phyloP scores from a whole-genome alignment of 495 filamentous ascomycete species.

The Thozetella sp. region DNA sequence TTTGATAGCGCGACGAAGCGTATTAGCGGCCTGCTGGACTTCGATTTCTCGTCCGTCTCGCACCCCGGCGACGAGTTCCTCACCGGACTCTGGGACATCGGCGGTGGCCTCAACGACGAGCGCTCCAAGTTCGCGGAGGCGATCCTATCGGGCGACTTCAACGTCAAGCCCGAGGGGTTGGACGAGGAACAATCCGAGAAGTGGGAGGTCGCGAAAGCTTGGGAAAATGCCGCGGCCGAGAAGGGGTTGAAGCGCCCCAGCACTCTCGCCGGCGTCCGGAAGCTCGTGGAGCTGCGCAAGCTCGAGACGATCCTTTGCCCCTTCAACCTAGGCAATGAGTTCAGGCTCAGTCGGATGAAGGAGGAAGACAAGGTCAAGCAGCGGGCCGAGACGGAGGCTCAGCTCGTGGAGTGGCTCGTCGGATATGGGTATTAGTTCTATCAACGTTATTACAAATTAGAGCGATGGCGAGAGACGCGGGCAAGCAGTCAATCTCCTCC shows the following conservation, averaged over 20 bases:
- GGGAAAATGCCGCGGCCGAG: not conserved
- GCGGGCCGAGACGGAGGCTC: not conserved
- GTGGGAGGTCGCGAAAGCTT: not conserved
- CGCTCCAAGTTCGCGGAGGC: not conserved
- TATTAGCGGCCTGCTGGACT: conserved; percentile 6
- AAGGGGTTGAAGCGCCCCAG: not conserved
- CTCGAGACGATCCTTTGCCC: not conserved
- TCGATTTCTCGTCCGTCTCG: conserved; percentile 2
- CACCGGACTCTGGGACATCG: not conserved
- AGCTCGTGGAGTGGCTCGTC: not conserved
- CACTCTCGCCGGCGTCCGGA: not conserved
- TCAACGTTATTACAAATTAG: no score
- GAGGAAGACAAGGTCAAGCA: not conserved
- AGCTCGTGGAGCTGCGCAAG: not conserved
- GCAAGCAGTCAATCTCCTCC: no score
- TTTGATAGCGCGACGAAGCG: conserved; percentile 1
- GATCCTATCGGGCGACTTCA: not conserved
- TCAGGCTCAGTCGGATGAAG: not conserved
- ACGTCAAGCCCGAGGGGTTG: not conserved
- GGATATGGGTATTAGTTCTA: not conserved
- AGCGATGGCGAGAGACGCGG: no score
- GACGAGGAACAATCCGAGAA: not conserved
- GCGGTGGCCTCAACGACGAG: conserved; percentile 9
- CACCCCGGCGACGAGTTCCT: conserved; percentile 7
- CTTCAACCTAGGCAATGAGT: not conserved